phyloP scores from a whole-genome alignment of 805 yeast genomes.

The Candida succiphila region DNA sequence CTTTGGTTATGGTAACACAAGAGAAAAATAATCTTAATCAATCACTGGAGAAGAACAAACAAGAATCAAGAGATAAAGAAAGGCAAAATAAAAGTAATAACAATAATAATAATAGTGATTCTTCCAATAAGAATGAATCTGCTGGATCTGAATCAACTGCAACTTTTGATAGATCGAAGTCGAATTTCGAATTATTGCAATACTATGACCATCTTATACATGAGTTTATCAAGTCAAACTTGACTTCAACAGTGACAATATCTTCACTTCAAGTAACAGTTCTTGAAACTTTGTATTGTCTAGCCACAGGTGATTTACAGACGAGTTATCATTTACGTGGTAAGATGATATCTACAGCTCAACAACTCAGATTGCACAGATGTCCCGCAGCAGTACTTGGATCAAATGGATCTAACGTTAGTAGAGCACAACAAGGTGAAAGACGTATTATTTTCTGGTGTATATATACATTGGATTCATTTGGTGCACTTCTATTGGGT shows the following conservation, averaged over 20 bases:
- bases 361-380: conserved; percentile 74
- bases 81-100: background rate
- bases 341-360: conserved; percentile 71
- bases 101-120: background rate
- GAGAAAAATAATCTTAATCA: conserved; percentile 17
- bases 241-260: conserved; percentile 50
- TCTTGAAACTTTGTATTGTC: conserved; percentile 59
- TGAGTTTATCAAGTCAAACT: conserved; percentile 52
- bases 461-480: conserved; percentile 65
- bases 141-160: too few species aligned
- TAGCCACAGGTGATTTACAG: conserved; percentile 63
- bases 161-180: too few species aligned
- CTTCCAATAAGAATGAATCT: background rate
- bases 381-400: conserved; percentile 78
- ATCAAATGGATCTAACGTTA: conserved; percentile 53
- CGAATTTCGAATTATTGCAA: conserved; percentile 26
- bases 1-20: conserved; percentile 37
- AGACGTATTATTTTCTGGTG: conserved; percentile 82
- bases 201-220: conserved; percentile 54
- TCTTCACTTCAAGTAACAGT: conserved; percentile 62
- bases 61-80: background rate
- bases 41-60: conserved; percentile 4
- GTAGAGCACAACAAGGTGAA: conserved; percentile 69
- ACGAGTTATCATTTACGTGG: conserved; percentile 73
- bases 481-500: conserved; percentile 67